Evolutionary conservation across 2,329 filamentous ascomycete species (phyloP), one percentile per base, ranked within the genome.

Genomic region (Hymenoscyphus repandus): DNA sequence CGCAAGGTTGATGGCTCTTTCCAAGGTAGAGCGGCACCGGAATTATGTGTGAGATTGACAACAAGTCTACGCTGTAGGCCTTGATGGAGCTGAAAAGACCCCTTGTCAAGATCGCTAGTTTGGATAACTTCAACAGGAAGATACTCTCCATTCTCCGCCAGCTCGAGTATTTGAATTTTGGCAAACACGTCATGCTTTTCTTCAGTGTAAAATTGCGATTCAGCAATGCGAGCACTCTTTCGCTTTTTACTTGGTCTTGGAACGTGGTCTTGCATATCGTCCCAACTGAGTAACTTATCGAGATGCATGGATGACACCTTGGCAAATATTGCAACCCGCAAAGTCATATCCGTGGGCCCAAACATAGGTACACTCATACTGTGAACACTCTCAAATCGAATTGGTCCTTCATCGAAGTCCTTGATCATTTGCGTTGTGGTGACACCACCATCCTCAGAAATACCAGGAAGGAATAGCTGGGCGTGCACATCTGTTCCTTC

Each of bases 201-300:
- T 67, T 96, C 90, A 0, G 85, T 89, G 62, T 86, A 95, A 66
- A 95, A 99, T 59, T 99, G 91, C 0, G 88, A 86, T 68, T 99
- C 93, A 11, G 89, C 85, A 58, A 99, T 84, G 10, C 93, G 80
- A 38, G 74, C 78, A 54, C 77, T 67, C 40, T 73, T 80, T 5
- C 73, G 67, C 51, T 73, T 76, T 38, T 74, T 73, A 49, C 78
- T 77, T 15, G 79, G 78, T 55, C 80, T 78, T 2, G 78, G 77
- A 45, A 83, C 75, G 15, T 80, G 79, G 68, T 99, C 92, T 52
- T 92, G 84, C 85, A 99, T 96, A 63, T 97, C 93, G 66, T 99
- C 93, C 93, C 93, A 99, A 71, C 93, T 99, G 11, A 96, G 80
- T 45, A 99, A 77, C 72, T 96, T 97, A 69, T 99, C 93, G 18